These are phyloP conservation scores for Naganishia cerealis DNA, from an alignment of 1,284 basidiomycete species.

Conservation along the genomic window DNA sequence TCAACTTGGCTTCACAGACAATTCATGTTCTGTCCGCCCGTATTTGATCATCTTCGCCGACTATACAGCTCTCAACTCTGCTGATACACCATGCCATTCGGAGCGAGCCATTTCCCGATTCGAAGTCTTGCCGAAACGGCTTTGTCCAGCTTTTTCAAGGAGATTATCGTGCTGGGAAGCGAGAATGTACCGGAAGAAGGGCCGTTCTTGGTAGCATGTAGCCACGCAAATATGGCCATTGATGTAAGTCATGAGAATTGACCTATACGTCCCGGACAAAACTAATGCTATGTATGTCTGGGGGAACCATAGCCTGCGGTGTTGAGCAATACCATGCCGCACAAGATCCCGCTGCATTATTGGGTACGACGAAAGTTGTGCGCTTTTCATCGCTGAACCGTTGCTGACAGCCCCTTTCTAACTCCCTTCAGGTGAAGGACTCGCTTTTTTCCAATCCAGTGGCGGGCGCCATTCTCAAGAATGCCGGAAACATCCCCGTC, in stretches of 20 bases:
- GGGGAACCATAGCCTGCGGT: conserved; percentile 47
- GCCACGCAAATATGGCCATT: conserved; percentile 89
- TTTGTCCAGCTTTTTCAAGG: conserved; percentile 78
- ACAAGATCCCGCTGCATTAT: conserved; percentile 67
- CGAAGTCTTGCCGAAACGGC: conserved; percentile 70
- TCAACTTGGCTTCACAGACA: too few species aligned
- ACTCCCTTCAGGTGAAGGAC: conserved; percentile 52
- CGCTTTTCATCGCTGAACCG: not conserved
- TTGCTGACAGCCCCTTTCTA: not conserved
- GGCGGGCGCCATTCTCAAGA: conserved; percentile 71
- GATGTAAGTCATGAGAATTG: conserved; percentile 66
- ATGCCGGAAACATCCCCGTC: conserved; percentile 92
- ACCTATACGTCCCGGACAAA: conserved; percentile 4
- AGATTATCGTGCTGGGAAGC: conserved; percentile 75
- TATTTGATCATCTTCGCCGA: too few species aligned
- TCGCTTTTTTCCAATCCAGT: conserved; percentile 74
- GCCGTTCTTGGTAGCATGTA: conserved; percentile 78
- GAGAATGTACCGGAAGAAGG: conserved; percentile 81
- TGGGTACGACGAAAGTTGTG: conserved; percentile 72
- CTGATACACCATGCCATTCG: conserved; percentile 52
- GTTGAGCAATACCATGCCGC: conserved; percentile 50
- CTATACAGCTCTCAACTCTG: too few species aligned
- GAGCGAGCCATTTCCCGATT: conserved; percentile 64
- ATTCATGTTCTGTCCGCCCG: too few species aligned
- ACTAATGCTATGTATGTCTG: conserved; percentile 23